Conservation (phyloP, 192 early-diverging fungal genomes). For the Gaertneriomyces semiglobifer region DNA sequence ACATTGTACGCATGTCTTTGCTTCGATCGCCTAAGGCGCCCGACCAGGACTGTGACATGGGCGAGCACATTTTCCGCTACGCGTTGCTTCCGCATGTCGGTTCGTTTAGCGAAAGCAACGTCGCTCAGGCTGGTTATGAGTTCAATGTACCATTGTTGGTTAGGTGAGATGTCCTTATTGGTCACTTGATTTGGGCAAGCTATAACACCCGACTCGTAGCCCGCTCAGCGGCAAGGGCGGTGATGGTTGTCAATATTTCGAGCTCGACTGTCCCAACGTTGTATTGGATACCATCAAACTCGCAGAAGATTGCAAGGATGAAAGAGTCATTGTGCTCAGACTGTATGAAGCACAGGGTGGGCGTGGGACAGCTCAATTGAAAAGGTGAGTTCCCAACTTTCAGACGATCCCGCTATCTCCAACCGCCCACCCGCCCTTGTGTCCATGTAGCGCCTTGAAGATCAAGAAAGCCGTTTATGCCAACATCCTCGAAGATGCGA, state of each 20-base stretch:
- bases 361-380: conserved; percentile 55
- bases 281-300: conserved; percentile 90
- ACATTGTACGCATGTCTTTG: conserved; percentile 78
- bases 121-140: conserved; percentile 83
- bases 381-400: conserved; percentile 32
- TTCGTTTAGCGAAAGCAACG: conserved; percentile 74
- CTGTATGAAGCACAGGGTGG: conserved; percentile 93
- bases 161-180: conserved; percentile 20
- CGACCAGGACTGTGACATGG: conserved; percentile 65
- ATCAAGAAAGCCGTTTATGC: conserved; percentile 53
- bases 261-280: conserved; percentile 54
- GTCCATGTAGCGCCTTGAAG: conserved; percentile 42
- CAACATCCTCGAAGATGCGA: conserved; percentile 78
- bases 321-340: conserved; percentile 69
- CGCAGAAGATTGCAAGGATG: conserved; percentile 57
- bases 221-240: not conserved
- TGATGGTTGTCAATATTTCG: conserved; percentile 14
- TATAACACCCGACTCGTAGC: too few relatives aligned
- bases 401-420: not conserved
- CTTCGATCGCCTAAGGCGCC: conserved; percentile 86
- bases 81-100: conserved; percentile 87
- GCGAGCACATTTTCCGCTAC: conserved; percentile 80
- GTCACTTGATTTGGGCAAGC: conserved; percentile 1
- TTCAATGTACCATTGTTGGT: conserved; percentile 80
- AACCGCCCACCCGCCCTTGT: not conserved